Evolutionary conservation across 1,284 basidiomycete species (phyloP), one percentile per base, ranked within the genome.

Genomic region (Fomitopsis palustris): DNA sequence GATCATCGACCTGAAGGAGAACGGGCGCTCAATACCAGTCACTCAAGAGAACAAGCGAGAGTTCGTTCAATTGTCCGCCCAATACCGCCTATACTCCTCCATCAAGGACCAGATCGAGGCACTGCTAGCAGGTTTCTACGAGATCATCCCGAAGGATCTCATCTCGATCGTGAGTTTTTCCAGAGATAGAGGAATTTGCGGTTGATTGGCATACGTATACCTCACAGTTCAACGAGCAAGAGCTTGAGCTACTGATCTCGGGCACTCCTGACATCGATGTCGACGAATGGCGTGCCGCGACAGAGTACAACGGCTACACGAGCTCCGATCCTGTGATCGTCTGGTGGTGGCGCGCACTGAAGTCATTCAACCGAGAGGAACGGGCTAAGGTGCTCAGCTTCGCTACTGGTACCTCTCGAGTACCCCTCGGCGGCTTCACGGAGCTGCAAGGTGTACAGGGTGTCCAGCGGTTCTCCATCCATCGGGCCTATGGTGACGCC

Each of bases 301-400:
- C 94, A 1, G 94, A 95, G 72, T 91, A 95, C 77, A 92, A 90
- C 65, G 93, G 93, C 49, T 93, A 93, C 72, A 83, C 81, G 9
- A 85, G 88, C 66, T 90, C 89, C 4, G 96, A 99, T 74, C 92
- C 96, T 2, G 94, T 96, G 69, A 93, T 99, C 61, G 89, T 94
- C 35, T 99, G 96, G 96, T 98, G 95, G 90, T 99, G 97, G 97
- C 86, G 97, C 65, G 96, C 96, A 2, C 85, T 99, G 54, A 95
- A 98, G 73, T 96, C 93, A 14, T 98, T 98, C 79, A 96, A 94
- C 67, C 92, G 96, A 55, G 96, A 98, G 67, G 95, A 99, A 75
- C 84, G 95, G 60, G 95, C 96, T 19, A 96, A 98, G 72, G 92
- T 96, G 57, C 79, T 96, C 64, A 97, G 97, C 78, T 99, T 99